Base-by-base conservation (phyloP, 805 yeast species). In the Candida andamanensis region DNA sequence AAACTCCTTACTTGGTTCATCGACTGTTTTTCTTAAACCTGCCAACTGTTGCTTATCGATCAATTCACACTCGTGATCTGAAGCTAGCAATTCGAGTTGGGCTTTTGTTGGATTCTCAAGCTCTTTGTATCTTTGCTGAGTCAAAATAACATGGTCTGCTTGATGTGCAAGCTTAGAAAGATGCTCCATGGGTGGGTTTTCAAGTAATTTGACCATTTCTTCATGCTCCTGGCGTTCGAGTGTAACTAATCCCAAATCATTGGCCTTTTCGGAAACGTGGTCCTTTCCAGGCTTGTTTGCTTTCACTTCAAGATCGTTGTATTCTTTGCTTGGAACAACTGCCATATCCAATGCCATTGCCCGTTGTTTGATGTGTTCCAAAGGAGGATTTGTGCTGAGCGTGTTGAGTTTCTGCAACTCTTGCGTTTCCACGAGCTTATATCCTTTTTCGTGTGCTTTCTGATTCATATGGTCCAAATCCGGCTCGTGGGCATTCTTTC, bases 1-100 rank as follows among this genome's bases (percentile, higher is more conserved):
- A 27, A 44, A 47, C 12, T 41, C 43, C 14, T 40, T 18, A 6
- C 42, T 14, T 15, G 60, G 60, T 5, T 32, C 24, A n/a, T 44
- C 28, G 4, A 25, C 4, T 10, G 24, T 16, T 2, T 35, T 30
- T 4, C 20, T 27, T 16, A 44, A 20, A 6, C 16, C 3, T 11
- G 32, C 15, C 12, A 41, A 36, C 4, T 47, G 48, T 2, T 41
- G 28, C 6, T 23, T 28, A 6, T 35, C 30, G 17, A 42, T 13
- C 6, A 37, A 10, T 5, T 17, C 19, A 13, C 24, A 11, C 5
- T 32, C 14, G 17, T 27, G 21, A 10, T 31, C 25, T 5, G 28
- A 9, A 14, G 44, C 44, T 5, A 24, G 23, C 5, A 15, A 5
- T 9, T 35, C 28, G 12, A 40, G 18, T 4, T 24, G 26, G 5